phyloP scores from a whole-genome alignment of 75 land plant species.

The Cryptomeria japonica region DNA sequence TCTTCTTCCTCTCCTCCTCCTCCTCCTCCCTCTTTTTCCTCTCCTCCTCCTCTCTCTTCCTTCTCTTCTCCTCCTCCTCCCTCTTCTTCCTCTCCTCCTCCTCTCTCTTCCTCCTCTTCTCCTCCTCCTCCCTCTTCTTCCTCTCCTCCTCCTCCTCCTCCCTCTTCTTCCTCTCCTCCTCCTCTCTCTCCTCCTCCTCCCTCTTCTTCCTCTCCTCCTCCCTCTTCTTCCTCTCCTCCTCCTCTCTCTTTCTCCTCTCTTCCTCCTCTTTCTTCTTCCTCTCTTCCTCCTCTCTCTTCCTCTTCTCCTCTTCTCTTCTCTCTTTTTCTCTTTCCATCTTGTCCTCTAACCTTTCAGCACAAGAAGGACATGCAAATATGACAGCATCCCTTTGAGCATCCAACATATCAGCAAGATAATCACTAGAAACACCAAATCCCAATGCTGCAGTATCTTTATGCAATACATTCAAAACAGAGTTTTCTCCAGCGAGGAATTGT shows the following conservation, averaged over 20 bases:
- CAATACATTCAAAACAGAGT: conserved; percentile 46
- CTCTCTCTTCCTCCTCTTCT: not conserved
- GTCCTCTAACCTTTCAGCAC: conserved; percentile 59
- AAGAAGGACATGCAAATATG: conserved; percentile 51
- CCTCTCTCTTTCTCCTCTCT: conserved; percentile 9
- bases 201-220: not conserved
- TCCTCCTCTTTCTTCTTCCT: not conserved
- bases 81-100: not conserved
- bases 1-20: too few relatives aligned
- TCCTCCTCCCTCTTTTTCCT: too few relatives aligned
- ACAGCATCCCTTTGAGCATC: conserved; percentile 38
- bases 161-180: not conserved
- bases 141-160: not conserved
- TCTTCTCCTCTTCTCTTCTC: conserved; percentile 33
- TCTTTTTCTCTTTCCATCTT: conserved; percentile 28
- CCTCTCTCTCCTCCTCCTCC: not conserved
- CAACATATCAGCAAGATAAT: conserved; percentile 34
- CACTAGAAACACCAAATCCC: conserved; percentile 42
- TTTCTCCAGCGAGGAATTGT: conserved; percentile 62
- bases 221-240: not conserved
- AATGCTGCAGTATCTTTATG: conserved; percentile 32
- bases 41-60: not conserved
- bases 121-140: not conserved
- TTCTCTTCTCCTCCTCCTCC: conserved; percentile 5
- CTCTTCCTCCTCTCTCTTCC: conserved; percentile 26